A percentile compares a stretch with the other conserved stretches of the same genome.
These are phyloP conservation scores for Ustilago cynodontis DNA, from an alignment of 1,284 basidiomycete genomes.

Conservation along the genomic window DNA sequence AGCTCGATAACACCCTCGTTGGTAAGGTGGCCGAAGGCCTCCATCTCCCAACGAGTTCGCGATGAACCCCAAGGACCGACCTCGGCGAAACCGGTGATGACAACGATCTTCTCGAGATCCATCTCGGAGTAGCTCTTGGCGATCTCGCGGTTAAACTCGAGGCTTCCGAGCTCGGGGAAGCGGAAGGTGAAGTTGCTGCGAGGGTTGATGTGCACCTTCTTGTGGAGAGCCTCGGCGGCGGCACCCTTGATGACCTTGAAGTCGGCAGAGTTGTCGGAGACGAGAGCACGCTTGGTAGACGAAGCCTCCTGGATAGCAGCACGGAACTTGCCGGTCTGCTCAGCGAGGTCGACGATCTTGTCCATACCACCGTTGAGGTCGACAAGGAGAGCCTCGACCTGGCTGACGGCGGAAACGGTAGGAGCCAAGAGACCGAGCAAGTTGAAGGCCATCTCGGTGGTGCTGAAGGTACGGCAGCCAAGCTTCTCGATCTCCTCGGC, in stretches of 20 bases:
- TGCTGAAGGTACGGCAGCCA: constrained; percentile 96
- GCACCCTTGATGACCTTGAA: constrained; percentile 91
- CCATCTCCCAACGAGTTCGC: constrained; percentile 92
- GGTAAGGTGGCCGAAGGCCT: constrained; percentile 63
- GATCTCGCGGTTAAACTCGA: constrained; percentile 77
- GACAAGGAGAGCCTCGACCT: constrained; percentile 96
- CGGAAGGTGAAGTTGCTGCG: constrained; percentile 97
- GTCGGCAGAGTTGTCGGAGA: constrained; percentile 92
- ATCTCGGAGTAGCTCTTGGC: constrained; percentile 73
- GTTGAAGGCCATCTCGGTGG: constrained; percentile 99
- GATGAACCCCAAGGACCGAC: constrained; percentile 99
- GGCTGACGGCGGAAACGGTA: constrained; percentile 99
- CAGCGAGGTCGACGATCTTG: constrained; percentile 71
- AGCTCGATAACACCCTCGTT: constrained; percentile 98
- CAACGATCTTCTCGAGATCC: constrained; percentile 94
- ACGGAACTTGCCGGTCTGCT: constrained; percentile 76
- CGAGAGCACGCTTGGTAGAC: constrained; percentile 90
- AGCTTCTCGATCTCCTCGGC: constrained; percentile 93
- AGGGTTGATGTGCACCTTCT: constrained; percentile 91
- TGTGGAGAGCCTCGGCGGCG: constrained; percentile 91
- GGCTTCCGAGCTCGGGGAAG: constrained; percentile 79
- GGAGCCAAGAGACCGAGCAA: constrained; percentile 97
- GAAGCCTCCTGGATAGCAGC: constrained; percentile 81
- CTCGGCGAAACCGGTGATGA: constrained; percentile 95
- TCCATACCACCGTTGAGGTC: constrained; percentile 83